phyloP scores from a whole-genome alignment of 2,329 filamentous ascomycete genomes.

The Thielaviopsis musarum region DNA sequence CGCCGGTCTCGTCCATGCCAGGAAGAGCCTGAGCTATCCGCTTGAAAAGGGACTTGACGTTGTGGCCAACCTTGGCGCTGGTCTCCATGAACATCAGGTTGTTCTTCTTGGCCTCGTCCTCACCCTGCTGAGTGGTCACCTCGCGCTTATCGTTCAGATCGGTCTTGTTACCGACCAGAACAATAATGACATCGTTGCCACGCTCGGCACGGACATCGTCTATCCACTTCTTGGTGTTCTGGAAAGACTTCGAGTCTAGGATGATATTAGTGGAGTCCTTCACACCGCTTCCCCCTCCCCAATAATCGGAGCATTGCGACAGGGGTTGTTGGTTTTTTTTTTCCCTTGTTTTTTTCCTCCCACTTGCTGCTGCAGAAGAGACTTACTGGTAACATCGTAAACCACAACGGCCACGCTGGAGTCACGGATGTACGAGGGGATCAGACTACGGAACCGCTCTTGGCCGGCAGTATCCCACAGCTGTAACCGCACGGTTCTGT shows the following conservation, averaged over 20 bases:
- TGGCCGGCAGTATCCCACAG: slow-evolving; percentile 98
- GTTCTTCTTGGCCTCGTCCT: slow-evolving; percentile 96
- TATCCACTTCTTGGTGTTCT: slow-evolving; percentile 99
- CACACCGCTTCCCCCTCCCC: not conserved
- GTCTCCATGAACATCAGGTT: slow-evolving; percentile 99
- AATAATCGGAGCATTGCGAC: not conserved
- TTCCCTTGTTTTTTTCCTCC: not conserved
- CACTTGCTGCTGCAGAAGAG: not conserved
- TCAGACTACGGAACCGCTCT: slow-evolving; percentile 90
- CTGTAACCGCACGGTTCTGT: slow-evolving; percentile 90
- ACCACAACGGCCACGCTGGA: slow-evolving; percentile 96
- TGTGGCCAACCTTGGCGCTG: slow-evolving; percentile 92
- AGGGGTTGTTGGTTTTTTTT: not conserved
- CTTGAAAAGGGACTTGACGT: slow-evolving; percentile 94
- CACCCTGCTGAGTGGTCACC: slow-evolving; percentile 88
- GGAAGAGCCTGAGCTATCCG: slow-evolving; percentile 95
- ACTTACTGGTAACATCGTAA: slow-evolving; percentile 83
- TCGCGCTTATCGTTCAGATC: slow-evolving; percentile 97
- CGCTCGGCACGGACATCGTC: slow-evolving; percentile 93
- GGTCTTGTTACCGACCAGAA: slow-evolving; percentile 97
- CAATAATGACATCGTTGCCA: slow-evolving; percentile 97
- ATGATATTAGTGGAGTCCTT: slow-evolving; percentile 4
- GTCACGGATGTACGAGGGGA: slow-evolving; percentile 97
- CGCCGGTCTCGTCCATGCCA: slow-evolving; percentile 82
- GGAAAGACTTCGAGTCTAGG: slow-evolving; percentile 79